A percentile compares a stretch with the other conserved stretches of the same genome.
These are phyloP conservation scores for Pseudofabraea citricarpa DNA, from an alignment of 2,329 filamentous ascomycete species.

Conservation along the genomic window DNA sequence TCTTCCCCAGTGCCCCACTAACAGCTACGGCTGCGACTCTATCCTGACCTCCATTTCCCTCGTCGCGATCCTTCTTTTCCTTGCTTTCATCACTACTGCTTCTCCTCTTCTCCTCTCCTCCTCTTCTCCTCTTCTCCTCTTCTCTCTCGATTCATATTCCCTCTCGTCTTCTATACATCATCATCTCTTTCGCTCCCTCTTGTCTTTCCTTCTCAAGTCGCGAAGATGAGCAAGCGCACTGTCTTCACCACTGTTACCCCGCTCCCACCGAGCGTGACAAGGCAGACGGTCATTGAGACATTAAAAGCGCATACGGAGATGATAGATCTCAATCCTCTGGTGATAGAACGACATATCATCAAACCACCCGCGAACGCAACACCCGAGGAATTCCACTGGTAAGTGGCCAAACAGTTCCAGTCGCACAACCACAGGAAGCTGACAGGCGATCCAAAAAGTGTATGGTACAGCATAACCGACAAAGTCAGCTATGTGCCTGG, in stretches of 20 bases:
- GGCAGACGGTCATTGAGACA: slow-evolving; percentile 67
- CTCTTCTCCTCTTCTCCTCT: too few relatives aligned
- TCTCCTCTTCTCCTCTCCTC: too few relatives aligned
- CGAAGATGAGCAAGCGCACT: slow-evolving; percentile 64
- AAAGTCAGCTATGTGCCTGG: slow-evolving; percentile 71
- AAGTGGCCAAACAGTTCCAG: not conserved
- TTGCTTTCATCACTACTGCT: too few relatives aligned
- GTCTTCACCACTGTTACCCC: slow-evolving; percentile 77
- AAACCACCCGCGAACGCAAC: slow-evolving; percentile 61
- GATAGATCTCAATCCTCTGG: slow-evolving; percentile 84
- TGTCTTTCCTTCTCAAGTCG: too few relatives aligned
- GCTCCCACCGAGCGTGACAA: slow-evolving; percentile 62
- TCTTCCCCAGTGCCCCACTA: too few relatives aligned
- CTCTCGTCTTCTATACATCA: too few relatives aligned
- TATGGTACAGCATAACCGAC: slow-evolving; percentile 79
- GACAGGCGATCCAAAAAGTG: slow-evolving; percentile 17
- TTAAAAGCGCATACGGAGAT: slow-evolving; percentile 76
- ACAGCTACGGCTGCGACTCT: too few relatives aligned
- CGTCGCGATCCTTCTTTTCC: too few relatives aligned
- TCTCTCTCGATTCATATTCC: too few relatives aligned
- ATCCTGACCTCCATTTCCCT: too few relatives aligned
- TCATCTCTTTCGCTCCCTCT: too few relatives aligned
- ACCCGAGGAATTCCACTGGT: slow-evolving; percentile 64
- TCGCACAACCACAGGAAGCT: not conserved
- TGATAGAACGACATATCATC: slow-evolving; percentile 66